Base-by-base conservation (phyloP, 306 rosid species). In the Arachis stenosperma region DNA sequence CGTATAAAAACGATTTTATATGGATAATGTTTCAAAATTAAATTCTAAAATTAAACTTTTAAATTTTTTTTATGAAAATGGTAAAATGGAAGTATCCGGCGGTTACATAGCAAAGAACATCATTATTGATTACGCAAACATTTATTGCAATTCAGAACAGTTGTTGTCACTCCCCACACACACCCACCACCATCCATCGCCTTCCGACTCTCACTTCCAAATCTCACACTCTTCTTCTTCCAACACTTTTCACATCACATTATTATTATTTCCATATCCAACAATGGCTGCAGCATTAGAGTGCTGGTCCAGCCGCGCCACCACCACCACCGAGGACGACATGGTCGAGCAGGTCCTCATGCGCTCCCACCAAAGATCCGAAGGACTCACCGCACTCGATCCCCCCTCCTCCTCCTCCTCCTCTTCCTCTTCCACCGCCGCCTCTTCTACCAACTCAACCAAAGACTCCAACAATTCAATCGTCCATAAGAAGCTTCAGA, bases 221-320 rank as follows among this genome's bases (percentile, higher is more conserved):
- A n/a, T 14, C 57, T 52, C 57, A 52, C 57, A n/a, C 57, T n/a
- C 57, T 52, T 6, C 7, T 6, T n/a, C 57, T 5, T 15, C 6
- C 3, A 12, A n/a, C 11, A 2, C 4, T 33, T 33, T 33, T 52
- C 54, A 50, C 54, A 50, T 52, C 57, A 13, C 55, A 50, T 50
- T 46, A 8, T 8, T 22, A 22, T 12, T 7, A 12, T 47, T 47
- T 10, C 54, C 57, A 10, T 9, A 46, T 46, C 51, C 55, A 11
- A 48, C 75, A 68, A 91, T 90, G 98, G 96, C 96, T 6, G 85
- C 96, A 0, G 89, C 97, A 7, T 36, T 92, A 65, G 98, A 92
- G 79, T 92, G 97, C 71, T 92, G 98, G 97, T 87, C 97, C 43
- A 86, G 82, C 82, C 87, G 95, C 65, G 77, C 77, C 33, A 2